Conservation (phyloP, 2,329 filamentous ascomycete genomes). For the Didymosphaeria variabile region DNA sequence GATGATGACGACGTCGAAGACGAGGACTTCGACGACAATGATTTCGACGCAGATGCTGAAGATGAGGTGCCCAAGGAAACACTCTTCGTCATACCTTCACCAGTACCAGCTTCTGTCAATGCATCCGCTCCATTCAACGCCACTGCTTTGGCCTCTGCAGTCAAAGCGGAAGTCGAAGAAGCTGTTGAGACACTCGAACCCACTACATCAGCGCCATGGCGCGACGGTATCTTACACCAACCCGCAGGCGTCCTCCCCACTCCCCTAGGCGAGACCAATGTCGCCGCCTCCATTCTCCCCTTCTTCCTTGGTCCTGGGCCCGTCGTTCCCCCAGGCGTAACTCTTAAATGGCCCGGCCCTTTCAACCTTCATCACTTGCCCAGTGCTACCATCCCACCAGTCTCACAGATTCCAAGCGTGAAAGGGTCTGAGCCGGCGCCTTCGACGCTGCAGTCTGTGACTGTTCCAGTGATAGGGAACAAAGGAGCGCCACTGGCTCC, state of each 20-base stretch:
- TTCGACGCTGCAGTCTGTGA: not conserved
- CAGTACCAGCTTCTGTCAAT: not conserved
- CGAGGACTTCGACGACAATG: not conserved
- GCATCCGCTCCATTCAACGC: not conserved
- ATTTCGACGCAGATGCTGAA: not conserved
- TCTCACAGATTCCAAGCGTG: not conserved
- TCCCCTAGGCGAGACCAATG: slow-evolving; percentile 1
- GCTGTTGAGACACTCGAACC: not conserved
- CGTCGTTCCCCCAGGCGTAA: slow-evolving; percentile 23
- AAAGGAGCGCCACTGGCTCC: no score
- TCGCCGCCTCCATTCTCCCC: slow-evolving; percentile 22
- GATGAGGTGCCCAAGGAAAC: not conserved
- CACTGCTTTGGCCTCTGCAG: not conserved
- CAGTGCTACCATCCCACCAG: not conserved
- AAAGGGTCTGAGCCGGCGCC: not conserved
- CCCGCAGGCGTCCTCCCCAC: not conserved
- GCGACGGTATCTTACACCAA: slow-evolving; percentile 7
- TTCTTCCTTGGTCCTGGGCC: slow-evolving; percentile 31
- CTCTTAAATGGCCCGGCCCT: slow-evolving; percentile 23
- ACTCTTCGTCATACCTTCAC: not conserved
- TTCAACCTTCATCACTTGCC: not conserved
- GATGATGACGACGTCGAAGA: not conserved
- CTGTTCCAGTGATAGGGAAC: not conserved
- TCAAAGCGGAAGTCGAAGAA: not conserved
- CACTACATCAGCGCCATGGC: not conserved